Conservation (phyloP, 1,284 basidiomycete species). For the Puccinia polysora region DNA sequence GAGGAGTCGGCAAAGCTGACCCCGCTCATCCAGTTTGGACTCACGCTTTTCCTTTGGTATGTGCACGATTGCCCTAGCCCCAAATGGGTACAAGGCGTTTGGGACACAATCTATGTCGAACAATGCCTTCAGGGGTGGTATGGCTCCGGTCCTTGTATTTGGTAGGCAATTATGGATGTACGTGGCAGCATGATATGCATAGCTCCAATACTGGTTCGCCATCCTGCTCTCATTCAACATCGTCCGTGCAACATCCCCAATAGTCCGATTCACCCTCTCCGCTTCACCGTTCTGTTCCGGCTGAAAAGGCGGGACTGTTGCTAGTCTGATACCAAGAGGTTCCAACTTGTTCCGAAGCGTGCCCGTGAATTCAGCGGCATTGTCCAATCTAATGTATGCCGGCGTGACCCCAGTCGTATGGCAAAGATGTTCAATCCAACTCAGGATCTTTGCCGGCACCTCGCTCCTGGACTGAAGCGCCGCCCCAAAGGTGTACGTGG, state of each 20-base stretch:
- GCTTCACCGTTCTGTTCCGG: constrained; percentile 18
- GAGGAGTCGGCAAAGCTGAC: background rate
- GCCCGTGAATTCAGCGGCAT: too few species aligned
- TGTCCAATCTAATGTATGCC: too few species aligned
- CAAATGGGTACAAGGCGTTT: background rate
- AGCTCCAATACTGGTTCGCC: background rate
- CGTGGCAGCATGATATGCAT: background rate
- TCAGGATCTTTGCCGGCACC: too few species aligned
- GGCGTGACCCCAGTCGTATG: too few species aligned
- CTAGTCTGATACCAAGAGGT: constrained; percentile 4
- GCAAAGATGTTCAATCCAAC: too few species aligned
- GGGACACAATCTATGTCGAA: background rate
- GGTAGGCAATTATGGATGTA: constrained; percentile 10
- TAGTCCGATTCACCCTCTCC: constrained; percentile 1
- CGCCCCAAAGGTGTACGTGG: too few species aligned
- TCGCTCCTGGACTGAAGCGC: too few species aligned
- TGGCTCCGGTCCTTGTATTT: background rate
- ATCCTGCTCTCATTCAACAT: background rate
- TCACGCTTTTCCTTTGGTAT: background rate
- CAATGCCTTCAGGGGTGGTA: background rate
- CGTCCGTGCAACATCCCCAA: background rate
- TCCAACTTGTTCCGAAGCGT: too few species aligned
- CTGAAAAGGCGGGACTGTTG: background rate
- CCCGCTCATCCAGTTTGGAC: background rate
- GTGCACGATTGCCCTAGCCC: background rate